These are phyloP conservation scores for Verticillium albo-atrum DNA, from an alignment of 2,329 filamentous ascomycete genomes.

Conservation along the genomic window DNA sequence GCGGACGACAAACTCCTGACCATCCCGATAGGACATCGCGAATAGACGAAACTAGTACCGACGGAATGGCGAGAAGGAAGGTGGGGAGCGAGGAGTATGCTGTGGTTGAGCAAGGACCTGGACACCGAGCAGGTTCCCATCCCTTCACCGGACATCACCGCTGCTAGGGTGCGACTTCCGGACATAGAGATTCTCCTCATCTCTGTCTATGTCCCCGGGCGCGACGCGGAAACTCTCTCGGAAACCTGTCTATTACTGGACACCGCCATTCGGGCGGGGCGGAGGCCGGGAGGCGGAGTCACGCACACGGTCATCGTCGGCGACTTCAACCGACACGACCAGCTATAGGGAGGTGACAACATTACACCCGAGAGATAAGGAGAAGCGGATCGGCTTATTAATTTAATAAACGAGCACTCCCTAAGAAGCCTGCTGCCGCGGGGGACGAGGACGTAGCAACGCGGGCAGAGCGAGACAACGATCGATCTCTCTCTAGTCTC, in stretches of 20 bases:
- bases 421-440: constrained; percentile 24
- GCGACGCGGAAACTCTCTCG: not conserved
- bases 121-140: constrained; percentile 10
- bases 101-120: constrained; percentile 11
- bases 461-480: constrained; percentile 12
- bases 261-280: not conserved
- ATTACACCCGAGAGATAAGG: constrained; percentile 20
- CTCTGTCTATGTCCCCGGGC: not conserved
- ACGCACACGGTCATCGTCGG: constrained; percentile 8
- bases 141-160: not conserved
- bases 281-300: not conserved
- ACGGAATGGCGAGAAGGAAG: constrained; percentile 7
- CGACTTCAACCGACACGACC: constrained; percentile 13
- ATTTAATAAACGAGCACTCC: constrained; percentile 25
- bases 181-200: not conserved
- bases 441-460: constrained; percentile 26
- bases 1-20: constrained; percentile 11
- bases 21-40: constrained; percentile 10
- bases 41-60: constrained; percentile 12
- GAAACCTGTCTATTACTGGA: not conserved
- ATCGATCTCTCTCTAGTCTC: constrained; percentile 19
- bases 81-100: constrained; percentile 14
- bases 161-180: not conserved
- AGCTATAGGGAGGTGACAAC: constrained; percentile 15
- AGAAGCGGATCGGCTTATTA: constrained; percentile 27